Percentiles rank a stretch among this genome's conserved stretches.
Conservation (phyloP, 306 rosid species). For the barrel medic (Medicago truncatula) region DNA sequence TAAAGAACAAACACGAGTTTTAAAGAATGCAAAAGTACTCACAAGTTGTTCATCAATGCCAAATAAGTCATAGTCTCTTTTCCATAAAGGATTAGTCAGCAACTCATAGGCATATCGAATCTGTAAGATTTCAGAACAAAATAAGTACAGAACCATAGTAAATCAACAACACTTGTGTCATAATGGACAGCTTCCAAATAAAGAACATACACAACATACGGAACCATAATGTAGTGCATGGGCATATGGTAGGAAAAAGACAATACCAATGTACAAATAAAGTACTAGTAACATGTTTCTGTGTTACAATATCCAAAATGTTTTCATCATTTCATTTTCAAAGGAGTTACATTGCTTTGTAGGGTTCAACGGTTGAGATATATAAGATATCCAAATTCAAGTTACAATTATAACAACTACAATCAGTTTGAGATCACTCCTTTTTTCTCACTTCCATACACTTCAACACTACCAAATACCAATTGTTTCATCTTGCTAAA, state of each 20-base stretch:
- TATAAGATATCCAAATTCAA: background rate
- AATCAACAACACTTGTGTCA: conserved; percentile 22
- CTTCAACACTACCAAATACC: no score
- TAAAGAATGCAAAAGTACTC: conserved; percentile 48
- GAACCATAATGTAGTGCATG: conserved; percentile 21
- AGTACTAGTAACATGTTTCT: conserved; percentile 21
- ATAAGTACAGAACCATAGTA: conserved; percentile 15
- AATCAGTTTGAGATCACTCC: no score
- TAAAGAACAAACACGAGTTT: conserved; percentile 6
- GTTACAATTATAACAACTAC: conserved; percentile 16
- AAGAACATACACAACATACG: background rate
- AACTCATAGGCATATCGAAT: conserved; percentile 90
- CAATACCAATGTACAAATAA: conserved; percentile 19
- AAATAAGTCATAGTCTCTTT: conserved; percentile 81
- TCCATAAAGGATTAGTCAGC: conserved; percentile 79
- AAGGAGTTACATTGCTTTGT: background rate
- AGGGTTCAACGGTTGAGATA: conserved; percentile 12
- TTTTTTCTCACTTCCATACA: no score
- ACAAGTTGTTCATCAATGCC: conserved; percentile 84
- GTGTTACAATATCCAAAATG: conserved; percentile 24
- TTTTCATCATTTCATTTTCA: conserved; percentile 23
- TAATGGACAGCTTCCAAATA: conserved; percentile 23
- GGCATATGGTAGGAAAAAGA: conserved; percentile 3
- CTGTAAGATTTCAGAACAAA: conserved; percentile 51
- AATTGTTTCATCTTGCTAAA: no score